Evolutionary conservation across 192 early-diverging fungal species (phyloP).

Genomic region (Backusella tuberculispora): DNA sequence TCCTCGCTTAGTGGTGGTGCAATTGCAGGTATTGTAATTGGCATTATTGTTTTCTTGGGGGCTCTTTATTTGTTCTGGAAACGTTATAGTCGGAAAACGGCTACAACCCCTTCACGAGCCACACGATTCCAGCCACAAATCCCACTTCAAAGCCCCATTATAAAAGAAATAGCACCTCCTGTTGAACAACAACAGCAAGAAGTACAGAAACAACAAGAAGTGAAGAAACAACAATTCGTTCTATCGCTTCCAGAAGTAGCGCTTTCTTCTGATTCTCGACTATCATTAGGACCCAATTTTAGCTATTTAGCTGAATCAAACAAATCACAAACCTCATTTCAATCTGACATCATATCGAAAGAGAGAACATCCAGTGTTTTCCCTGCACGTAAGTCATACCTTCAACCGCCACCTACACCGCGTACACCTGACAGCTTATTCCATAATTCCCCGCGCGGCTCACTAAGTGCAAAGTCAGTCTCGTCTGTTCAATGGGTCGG

Average conservation of each 20-base stretch:
- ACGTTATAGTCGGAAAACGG: background rate
- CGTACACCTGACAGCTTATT: background rate
- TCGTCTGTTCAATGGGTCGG: slow-evolving; percentile 23
- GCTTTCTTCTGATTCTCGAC: slow-evolving; percentile 1
- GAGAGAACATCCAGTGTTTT: background rate
- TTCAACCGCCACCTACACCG: background rate
- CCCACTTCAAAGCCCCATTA: background rate
- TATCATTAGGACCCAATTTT: slow-evolving; percentile 8
- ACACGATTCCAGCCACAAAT: slow-evolving; percentile 2
- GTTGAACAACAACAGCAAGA: background rate
- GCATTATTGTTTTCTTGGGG: background rate
- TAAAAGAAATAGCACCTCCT: background rate
- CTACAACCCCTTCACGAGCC: background rate
- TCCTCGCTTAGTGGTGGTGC: background rate
- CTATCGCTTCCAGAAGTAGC: slow-evolving; percentile 1
- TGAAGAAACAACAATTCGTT: too few species aligned
- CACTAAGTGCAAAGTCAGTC: slow-evolving; percentile 6
- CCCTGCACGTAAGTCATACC: background rate
- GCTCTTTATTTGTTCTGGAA: background rate
- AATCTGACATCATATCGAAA: background rate
- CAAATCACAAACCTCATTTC: background rate
- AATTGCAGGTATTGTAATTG: slow-evolving; percentile 3
- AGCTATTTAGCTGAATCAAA: background rate
- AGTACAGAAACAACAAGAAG: background rate
- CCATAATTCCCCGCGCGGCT: background rate